Base-by-base conservation (phyloP, 1,139 yeast species). In the Debaryomyces robertsiae region DNA sequence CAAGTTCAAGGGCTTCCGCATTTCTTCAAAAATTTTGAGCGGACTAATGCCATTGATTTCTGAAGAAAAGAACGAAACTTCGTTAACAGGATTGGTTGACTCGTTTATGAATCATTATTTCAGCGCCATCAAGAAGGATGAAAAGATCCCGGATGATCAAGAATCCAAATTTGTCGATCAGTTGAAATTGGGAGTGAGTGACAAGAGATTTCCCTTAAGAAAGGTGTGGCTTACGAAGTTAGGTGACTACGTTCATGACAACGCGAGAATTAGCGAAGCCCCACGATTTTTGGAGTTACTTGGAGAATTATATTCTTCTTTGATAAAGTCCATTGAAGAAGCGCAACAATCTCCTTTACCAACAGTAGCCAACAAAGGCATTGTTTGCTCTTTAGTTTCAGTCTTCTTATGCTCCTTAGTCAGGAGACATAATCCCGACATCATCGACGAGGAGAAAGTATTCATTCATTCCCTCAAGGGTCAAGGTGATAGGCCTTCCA, bases 51-150 rank as follows among this genome's bases (percentile, higher is more conserved):
- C 84, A 1, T 63, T 81, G 13, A 69, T 84, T 6, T 50, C 76
- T 1, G 90, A 88, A 53, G 98, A 91, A 54, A 78, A 81, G 40
- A 88, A 89, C 50, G 98, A 93, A 57, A 31, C 52, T 1, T 80
- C 88, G 0, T 68, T 89, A 37, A 48, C 65, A 2, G 65, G 69
- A 4, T 67, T 81, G 46, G 65, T 84, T n/a, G 60, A 64, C n/a
- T 69, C 81, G 0, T 76, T 77, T 46, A 70, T 75, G 37, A 50
- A 52, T 18, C 82, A 76, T 49, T 65, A 73, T 28, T 57, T 69
- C 18, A 49, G 37, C 4, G 36, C 52, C n/a, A 43, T 42, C 4
- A 36, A 47, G n/a, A 45, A 48, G n/a, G 47, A 46, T 6, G 48
- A 47, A 2, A 42, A 41, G 11, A 30, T 47, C 24, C 41, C 48